Evolutionary conservation across 1,284 basidiomycete species (phyloP).

Genomic region (Fomitiporia mediterranea): DNA sequence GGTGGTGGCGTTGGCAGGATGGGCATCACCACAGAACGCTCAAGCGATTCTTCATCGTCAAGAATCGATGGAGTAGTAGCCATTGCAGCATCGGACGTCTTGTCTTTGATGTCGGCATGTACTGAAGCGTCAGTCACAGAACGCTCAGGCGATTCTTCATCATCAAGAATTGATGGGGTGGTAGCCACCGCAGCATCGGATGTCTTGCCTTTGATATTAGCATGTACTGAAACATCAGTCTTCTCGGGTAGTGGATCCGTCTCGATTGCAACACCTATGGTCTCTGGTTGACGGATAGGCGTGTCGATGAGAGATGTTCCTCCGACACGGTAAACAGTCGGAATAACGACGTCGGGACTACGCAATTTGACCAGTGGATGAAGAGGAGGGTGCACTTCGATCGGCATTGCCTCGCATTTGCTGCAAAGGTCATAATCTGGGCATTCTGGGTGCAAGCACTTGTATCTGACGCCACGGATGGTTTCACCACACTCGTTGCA

Average conservation of each 20-base stretch:
- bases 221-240: conserved; percentile 12
- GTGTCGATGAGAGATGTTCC: conserved; percentile 27
- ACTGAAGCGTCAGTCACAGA: conserved; percentile 9
- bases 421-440: conserved; percentile 83
- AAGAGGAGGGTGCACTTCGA: conserved; percentile 64
- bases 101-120: neutral
- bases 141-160: conserved; percentile 6
- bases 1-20: conserved; percentile 10
- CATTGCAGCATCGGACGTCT: conserved; percentile 12
- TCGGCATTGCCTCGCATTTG: conserved; percentile 76
- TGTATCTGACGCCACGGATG: conserved; percentile 67
- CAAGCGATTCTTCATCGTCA: neutral
- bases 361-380: conserved; percentile 83
- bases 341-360: conserved; percentile 45
- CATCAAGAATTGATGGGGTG: neutral
- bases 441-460: conserved; percentile 83
- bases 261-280: conserved; percentile 4
- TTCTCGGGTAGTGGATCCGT: conserved; percentile 18
- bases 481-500: conserved; percentile 53
- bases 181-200: conserved; percentile 7
- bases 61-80: neutral
- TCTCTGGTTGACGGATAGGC: neutral
- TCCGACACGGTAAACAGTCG: conserved; percentile 41
- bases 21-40: conserved; percentile 3
- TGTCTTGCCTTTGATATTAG: conserved; percentile 11